Conservation (phyloP, 139 green algal species). For the Chlamydomonas schloesseri region DNA sequence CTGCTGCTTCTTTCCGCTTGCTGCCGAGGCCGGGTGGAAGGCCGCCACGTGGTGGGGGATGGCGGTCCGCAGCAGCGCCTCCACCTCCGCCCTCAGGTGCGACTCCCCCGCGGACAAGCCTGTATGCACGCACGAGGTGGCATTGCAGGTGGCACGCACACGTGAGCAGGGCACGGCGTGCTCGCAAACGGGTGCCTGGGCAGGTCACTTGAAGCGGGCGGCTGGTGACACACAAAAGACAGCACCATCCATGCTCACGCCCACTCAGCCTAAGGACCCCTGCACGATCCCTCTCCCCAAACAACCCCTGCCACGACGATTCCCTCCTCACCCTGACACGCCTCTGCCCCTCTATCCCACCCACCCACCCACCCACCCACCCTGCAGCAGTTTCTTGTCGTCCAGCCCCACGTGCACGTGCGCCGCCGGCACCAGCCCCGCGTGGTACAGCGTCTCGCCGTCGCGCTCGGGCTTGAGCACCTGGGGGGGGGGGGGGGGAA, state of each 20-base stretch:
- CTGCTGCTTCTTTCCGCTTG: too few relatives aligned
- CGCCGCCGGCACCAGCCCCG: constrained; percentile 39
- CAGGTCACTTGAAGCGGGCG: too few relatives aligned
- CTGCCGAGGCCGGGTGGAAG: neutral
- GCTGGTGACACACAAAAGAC: too few relatives aligned
- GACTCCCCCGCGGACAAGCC: neutral
- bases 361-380: constrained; percentile 2
- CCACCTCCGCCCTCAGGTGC: neutral
- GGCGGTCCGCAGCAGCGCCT: neutral
- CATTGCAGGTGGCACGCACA: too few relatives aligned
- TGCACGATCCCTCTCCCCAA: too few relatives aligned
- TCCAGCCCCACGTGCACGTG: constrained; percentile 48
- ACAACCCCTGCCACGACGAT: too few relatives aligned
- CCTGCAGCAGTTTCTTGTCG: too few relatives aligned
- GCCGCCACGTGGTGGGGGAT: neutral
- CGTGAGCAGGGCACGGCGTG: too few relatives aligned
- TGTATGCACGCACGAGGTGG: too few relatives aligned
- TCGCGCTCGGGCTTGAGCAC: neutral
- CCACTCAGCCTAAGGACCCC: too few relatives aligned
- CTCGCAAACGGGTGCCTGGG: too few relatives aligned
- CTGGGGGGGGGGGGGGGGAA: neutral
- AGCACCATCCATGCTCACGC: too few relatives aligned
- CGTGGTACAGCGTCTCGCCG: constrained; percentile 8
- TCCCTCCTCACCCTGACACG: neutral
- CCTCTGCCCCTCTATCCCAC: neutral